A percentile compares a stretch with the other conserved stretches of the same genome.
Evolutionary conservation across 2,329 filamentous ascomycete genomes (phyloP).

Genomic region (Fusarium devonianum): DNA sequence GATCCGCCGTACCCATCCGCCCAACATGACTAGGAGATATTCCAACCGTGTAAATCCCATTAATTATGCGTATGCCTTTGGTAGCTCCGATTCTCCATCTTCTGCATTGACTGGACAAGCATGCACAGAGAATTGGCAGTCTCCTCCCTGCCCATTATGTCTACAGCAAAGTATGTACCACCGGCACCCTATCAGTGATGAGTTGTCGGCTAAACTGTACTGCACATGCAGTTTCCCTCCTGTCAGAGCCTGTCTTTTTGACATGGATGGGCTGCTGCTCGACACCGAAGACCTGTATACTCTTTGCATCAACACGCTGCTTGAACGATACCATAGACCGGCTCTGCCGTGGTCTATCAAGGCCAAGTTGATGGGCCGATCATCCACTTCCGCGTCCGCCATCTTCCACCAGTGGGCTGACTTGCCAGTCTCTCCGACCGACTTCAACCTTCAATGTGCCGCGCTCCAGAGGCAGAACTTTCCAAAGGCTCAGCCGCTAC

Average conservation of each 20-base stretch:
- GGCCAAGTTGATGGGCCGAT: constrained; percentile 72
- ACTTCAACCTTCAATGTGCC: constrained; percentile 43
- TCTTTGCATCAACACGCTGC: constrained; percentile 66
- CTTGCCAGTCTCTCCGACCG: constrained; percentile 65
- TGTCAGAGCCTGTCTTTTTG: constrained; percentile 74
- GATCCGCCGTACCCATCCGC: too few relatives aligned
- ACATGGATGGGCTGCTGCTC: constrained; percentile 77
- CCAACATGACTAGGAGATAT: too few relatives aligned
- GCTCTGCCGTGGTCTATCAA: constrained; percentile 68
- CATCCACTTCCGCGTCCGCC: constrained; percentile 55
- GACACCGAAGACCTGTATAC: constrained; percentile 77
- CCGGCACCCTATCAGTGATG: too few relatives aligned
- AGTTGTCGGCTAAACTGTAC: too few relatives aligned
- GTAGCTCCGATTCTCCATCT: too few relatives aligned
- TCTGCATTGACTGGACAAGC: too few relatives aligned
- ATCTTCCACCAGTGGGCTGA: constrained; percentile 74
- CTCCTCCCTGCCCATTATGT: too few relatives aligned
- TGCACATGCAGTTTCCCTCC: constrained; percentile 27
- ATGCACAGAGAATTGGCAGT: too few relatives aligned
- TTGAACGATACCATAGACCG: constrained; percentile 67
- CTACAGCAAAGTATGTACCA: too few relatives aligned
- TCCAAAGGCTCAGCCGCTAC: constrained; percentile 61
- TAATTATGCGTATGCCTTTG: too few relatives aligned
- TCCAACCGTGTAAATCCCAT: too few relatives aligned
- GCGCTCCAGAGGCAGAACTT: constrained; percentile 42